phyloP scores from a whole-genome alignment of 208 protist genomes.

The Acanthamoeba lenticulata region DNA sequence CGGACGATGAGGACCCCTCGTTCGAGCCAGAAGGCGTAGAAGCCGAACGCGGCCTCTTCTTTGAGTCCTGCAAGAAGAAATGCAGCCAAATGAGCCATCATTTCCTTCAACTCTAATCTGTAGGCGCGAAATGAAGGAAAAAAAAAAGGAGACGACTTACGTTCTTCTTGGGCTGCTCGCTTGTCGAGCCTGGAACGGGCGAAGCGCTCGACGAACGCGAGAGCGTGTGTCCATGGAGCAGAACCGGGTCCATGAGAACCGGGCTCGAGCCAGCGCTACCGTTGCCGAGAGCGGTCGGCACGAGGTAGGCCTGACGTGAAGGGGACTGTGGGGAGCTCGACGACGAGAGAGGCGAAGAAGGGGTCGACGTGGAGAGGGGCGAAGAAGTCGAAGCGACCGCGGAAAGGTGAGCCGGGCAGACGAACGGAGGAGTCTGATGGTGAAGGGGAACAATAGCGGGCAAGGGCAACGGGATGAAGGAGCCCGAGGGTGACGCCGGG shows the following conservation, averaged over 20 bases:
- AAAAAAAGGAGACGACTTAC: background rate
- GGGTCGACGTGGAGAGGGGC: background rate
- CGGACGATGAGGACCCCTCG: background rate
- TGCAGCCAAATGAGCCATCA: background rate
- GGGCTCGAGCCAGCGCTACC: background rate
- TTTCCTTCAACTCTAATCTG: background rate
- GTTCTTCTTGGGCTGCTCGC: constrained; percentile 6
- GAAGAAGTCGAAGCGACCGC: background rate
- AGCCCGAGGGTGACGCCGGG: background rate
- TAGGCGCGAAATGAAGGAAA: background rate
- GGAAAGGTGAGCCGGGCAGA: background rate
- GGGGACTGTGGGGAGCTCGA: background rate
- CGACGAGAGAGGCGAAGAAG: background rate
- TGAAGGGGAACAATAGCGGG: background rate
- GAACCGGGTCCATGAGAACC: background rate
- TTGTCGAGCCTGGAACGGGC: background rate
- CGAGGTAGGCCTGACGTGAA: background rate
- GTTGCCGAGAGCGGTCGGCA: background rate
- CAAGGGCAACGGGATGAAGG: constrained; percentile 1
- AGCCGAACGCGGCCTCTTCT: constrained; percentile 23
- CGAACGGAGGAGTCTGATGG: constrained; percentile 1
- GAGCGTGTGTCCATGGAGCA: background rate
- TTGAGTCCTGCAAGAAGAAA: background rate
- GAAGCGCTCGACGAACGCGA: background rate
- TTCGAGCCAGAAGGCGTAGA: background rate